Evolutionary conservation across 2,329 filamentous ascomycete species (phyloP), one percentile per base, ranked within the genome.

Genomic region (Fusarium incarnatum): DNA sequence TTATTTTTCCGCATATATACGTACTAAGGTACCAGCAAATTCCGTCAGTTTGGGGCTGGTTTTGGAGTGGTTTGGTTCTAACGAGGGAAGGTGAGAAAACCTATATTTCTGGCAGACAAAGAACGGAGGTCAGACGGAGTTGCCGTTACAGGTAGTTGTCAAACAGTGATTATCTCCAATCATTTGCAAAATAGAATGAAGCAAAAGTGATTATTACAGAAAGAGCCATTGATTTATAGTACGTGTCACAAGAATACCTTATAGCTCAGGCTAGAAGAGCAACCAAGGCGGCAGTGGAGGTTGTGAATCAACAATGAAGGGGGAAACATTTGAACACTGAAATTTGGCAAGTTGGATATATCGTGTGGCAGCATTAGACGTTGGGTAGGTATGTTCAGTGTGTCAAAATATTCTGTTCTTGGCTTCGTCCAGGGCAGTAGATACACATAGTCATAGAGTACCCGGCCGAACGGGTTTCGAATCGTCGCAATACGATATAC

Each of bases 141-240:
- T 30, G 27, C 27, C 11, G 27, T 28, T 28, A 28, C 12, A 28
- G 27, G 12, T 12, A 28, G 27, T 12, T 76, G 78, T 77, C 76
- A 75, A 77, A 81, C 74, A 73, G 76, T 77, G 73, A 78, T 77
- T 13, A 79, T 80, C 77, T n/a, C 34, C 34, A 18, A 37, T 37
- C 18, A n/a, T 37, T 11, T 37, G 18, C 34, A n/a, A 18, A 4
- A 37, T n/a, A 37, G 18, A 37, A 37, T n/a, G 10, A 11, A 37
- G 34, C 34, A 37, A 37, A 18, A 37, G 18, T n/a, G 34, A n/a
- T 37, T 37, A n/a, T n/a, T n/a, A 37, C 10, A 37, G 16, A 37
- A 37, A 10, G 32, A 18, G 16, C 9, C 16, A 18, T 37, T 16
- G 32, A 18, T 37, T 37, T 18, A 37, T 18, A 37, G 9, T 10